phyloP scores from a whole-genome alignment of 2,329 filamentous ascomycete species.

The Trichophyton simii region DNA sequence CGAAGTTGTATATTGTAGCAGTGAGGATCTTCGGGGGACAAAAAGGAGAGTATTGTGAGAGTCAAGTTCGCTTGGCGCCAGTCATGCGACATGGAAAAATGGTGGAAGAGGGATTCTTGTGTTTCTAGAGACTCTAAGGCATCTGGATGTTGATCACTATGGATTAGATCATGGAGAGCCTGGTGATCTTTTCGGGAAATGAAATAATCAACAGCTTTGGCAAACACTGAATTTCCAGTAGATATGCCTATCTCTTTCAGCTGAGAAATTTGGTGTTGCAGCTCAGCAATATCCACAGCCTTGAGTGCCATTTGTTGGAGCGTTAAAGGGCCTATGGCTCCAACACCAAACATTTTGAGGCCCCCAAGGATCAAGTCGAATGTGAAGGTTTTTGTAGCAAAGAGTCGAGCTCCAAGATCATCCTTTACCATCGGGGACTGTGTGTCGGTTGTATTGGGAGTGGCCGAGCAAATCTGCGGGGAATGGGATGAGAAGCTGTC shows the following conservation, averaged over 20 bases:
- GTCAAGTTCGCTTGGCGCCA: slow-evolving; percentile 43
- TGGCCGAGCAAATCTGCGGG: neutral
- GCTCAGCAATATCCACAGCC: slow-evolving; percentile 42
- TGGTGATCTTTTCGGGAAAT: slow-evolving; percentile 44
- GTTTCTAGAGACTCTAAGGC: slow-evolving; percentile 44
- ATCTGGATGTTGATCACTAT: slow-evolving; percentile 54
- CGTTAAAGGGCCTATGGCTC: slow-evolving; percentile 60
- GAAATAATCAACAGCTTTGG: slow-evolving; percentile 52
- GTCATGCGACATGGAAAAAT: slow-evolving; percentile 41
- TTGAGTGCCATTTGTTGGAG: slow-evolving; percentile 64
- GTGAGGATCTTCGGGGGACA: slow-evolving; percentile 21
- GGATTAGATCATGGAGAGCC: slow-evolving; percentile 40
- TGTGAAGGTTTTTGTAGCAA: slow-evolving; percentile 63
- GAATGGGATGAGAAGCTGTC: neutral
- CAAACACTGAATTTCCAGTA: slow-evolving; percentile 52
- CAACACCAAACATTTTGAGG: slow-evolving; percentile 57
- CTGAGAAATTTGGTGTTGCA: slow-evolving; percentile 48
- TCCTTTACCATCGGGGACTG: slow-evolving; percentile 43
- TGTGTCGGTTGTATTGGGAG: neutral
- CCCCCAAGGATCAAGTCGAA: slow-evolving; percentile 60
- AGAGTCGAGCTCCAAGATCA: slow-evolving; percentile 62
- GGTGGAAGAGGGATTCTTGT: slow-evolving; percentile 43
- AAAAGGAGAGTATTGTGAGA: slow-evolving; percentile 39
- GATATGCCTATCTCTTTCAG: slow-evolving; percentile 52
- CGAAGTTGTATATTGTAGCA: slow-evolving; percentile 30